A percentile compares a stretch with the other conserved stretches of the same genome.
phyloP scores from a whole-genome alignment of 2,329 filamentous ascomycete species.

The Curvularia eragrostidis region DNA sequence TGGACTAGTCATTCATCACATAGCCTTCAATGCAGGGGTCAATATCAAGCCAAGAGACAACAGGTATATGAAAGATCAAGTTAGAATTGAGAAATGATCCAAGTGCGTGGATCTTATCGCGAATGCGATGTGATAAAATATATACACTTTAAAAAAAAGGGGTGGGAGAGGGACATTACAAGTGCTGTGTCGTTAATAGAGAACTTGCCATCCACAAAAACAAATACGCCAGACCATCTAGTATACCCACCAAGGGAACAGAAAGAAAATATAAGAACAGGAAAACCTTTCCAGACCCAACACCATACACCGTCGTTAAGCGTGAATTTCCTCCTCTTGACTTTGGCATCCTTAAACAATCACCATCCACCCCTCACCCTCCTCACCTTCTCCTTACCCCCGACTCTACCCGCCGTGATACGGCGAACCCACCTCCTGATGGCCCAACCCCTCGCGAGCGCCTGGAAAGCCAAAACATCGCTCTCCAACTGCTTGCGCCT shows the following conservation, averaged over 20 bases:
- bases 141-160: background rate
- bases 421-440: slow-evolving; percentile 43
- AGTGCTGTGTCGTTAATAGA: background rate
- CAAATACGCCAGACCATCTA: background rate
- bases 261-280: background rate
- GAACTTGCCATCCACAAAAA: background rate
- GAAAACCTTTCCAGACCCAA: background rate
- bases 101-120: background rate
- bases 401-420: slow-evolving; percentile 35
- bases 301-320: background rate
- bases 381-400: slow-evolving; percentile 45
- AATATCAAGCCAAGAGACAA: background rate
- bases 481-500: slow-evolving; percentile 46
- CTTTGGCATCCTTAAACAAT: background rate
- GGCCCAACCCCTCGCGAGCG: slow-evolving; percentile 52
- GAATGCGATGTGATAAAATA: background rate
- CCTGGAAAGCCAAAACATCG: slow-evolving; percentile 53
- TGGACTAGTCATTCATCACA: background rate
- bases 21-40: background rate
- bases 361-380: slow-evolving; percentile 49
- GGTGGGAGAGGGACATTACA: background rate
- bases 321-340: background rate
- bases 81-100: background rate
- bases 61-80: background rate
- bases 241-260: background rate